Evolutionary conservation across 2,329 filamentous ascomycete species (phyloP).

Genomic region (Cercospora sojina): DNA sequence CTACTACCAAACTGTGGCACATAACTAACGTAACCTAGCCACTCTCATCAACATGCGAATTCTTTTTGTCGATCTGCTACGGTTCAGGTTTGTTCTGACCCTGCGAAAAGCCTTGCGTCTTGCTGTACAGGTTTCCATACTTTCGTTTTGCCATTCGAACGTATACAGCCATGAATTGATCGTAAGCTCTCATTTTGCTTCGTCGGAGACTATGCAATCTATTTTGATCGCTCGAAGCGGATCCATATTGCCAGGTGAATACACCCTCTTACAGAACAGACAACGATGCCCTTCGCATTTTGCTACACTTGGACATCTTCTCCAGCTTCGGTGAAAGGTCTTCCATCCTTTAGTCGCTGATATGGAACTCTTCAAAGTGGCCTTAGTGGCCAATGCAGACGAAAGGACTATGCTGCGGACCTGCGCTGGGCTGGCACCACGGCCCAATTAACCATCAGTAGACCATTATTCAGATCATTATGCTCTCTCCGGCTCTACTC

Average conservation of each 20-base stretch:
- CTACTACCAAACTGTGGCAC: no score
- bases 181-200: neutral
- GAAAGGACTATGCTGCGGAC: neutral
- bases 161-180: neutral
- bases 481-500: neutral
- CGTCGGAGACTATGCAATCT: neutral
- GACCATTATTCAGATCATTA: neutral
- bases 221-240: neutral
- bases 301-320: neutral
- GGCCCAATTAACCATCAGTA: neutral
- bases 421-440: neutral
- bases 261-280: neutral
- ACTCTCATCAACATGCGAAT: slow-evolving; percentile 30
- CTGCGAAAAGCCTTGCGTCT: no score
- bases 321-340: neutral
- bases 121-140: no score
- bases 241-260: neutral
- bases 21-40: slow-evolving; percentile 10
- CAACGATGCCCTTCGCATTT: neutral
- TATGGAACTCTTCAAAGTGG: neutral
- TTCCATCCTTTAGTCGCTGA: neutral
- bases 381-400: neutral
- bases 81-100: no score
- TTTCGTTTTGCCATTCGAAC: neutral
- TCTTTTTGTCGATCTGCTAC: no score